phyloP scores from a whole-genome alignment of 2,329 filamentous ascomycete species.

The Hymenoscyphus albidus region DNA sequence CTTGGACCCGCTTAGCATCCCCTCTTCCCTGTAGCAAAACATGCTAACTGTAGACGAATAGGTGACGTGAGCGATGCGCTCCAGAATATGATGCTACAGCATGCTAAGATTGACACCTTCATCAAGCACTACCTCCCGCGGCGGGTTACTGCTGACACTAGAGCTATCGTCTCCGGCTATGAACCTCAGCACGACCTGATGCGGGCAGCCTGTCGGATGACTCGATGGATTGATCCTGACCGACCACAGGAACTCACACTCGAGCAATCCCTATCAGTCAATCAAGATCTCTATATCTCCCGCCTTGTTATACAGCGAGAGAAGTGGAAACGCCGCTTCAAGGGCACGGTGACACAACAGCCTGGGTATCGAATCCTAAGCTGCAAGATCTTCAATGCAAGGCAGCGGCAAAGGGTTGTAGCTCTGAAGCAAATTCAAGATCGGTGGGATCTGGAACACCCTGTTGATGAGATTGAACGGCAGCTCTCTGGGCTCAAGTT shows the following conservation, averaged over 20 bases:
- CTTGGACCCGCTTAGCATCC: too few species aligned
- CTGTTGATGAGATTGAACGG: slow-evolving; percentile 21
- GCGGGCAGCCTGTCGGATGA: slow-evolving; percentile 19
- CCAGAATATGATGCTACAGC: slow-evolving; percentile 25
- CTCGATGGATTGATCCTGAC: slow-evolving; percentile 21
- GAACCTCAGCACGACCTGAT: slow-evolving; percentile 20
- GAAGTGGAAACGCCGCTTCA: slow-evolving; percentile 21
- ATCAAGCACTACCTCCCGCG: slow-evolving; percentile 22
- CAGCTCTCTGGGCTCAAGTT: slow-evolving; percentile 21
- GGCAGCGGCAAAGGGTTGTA: slow-evolving; percentile 16
- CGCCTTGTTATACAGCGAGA: slow-evolving; percentile 17
- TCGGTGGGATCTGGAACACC: slow-evolving; percentile 21
- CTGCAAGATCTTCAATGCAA: slow-evolving; percentile 17
- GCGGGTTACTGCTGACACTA: slow-evolving; percentile 15
- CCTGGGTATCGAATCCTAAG: slow-evolving; percentile 16
- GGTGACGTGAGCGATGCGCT: slow-evolving; percentile 20
- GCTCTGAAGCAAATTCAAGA: slow-evolving; percentile 20
- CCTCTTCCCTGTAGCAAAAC: too few species aligned
- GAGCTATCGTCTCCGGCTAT: slow-evolving; percentile 19
- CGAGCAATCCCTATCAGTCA: slow-evolving; percentile 21
- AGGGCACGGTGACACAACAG: slow-evolving; percentile 17
- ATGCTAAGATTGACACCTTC: slow-evolving; percentile 21
- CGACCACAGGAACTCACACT: slow-evolving; percentile 18
- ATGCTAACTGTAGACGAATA: slow-evolving; percentile 15
- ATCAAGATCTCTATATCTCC: slow-evolving; percentile 19